phyloP scores from a whole-genome alignment of 1,284 basidiomycete species.

The Ceratobasidium sp. region DNA sequence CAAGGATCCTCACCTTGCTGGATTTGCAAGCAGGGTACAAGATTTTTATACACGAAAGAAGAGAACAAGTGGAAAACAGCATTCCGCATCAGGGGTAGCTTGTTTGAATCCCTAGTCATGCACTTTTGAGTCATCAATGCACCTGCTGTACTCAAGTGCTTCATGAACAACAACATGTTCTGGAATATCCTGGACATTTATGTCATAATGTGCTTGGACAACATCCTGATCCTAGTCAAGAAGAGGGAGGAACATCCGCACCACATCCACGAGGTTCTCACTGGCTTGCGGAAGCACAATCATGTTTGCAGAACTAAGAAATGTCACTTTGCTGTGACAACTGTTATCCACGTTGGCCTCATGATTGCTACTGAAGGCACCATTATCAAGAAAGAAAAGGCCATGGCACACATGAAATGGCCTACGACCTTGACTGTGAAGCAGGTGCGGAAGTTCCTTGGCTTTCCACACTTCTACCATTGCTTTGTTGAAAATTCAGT shows the following conservation, averaged over 20 bases:
- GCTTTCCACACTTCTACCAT: conserved; percentile 50
- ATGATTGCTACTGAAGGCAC: not conserved
- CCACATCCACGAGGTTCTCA: conserved; percentile 46
- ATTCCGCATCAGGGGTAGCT: conserved; percentile 48
- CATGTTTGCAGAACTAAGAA: conserved; percentile 45
- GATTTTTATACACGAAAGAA: conserved; percentile 9
- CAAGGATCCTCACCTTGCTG: conserved; percentile 37
- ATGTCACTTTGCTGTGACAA: conserved; percentile 45
- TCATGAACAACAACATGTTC: conserved; percentile 37
- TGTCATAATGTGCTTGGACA: conserved; percentile 40
- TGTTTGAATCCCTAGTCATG: conserved; percentile 52
- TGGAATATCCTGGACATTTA: conserved; percentile 10
- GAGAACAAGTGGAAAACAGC: conserved; percentile 34
- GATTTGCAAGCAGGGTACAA: conserved; percentile 48
- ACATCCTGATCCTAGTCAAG: conserved; percentile 42
- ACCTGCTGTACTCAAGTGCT: conserved; percentile 37
- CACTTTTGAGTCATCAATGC: conserved; percentile 41
- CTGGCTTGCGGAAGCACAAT: conserved; percentile 39
- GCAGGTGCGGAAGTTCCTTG: conserved; percentile 48
- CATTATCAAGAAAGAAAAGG: conserved; percentile 47
- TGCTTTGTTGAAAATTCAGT: conserved; percentile 48
- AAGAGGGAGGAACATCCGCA: conserved; percentile 24
- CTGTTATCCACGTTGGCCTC: conserved; percentile 19
- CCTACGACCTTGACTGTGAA: conserved; percentile 44
- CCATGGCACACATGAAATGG: conserved; percentile 47